A percentile compares a stretch with the other conserved stretches of the same genome.
phyloP scores from a whole-genome alignment of 257 asterid genomes.

The Jacaranda mimosifolia region DNA sequence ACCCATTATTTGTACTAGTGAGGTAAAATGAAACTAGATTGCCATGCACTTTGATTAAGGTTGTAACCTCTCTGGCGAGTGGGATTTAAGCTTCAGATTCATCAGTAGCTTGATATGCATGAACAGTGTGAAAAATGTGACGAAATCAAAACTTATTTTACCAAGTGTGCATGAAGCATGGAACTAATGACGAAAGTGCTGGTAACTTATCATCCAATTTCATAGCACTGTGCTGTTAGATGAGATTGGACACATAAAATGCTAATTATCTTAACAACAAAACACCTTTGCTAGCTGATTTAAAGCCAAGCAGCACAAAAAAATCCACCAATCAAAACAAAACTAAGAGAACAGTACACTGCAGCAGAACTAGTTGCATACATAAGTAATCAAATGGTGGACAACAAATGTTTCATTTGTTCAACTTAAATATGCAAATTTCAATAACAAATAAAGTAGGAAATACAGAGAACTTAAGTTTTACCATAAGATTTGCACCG shows the following conservation, averaged over 20 bases:
- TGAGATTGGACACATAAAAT: not conserved
- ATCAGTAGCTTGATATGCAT: slow-evolving; percentile 23
- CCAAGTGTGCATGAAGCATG: not conserved
- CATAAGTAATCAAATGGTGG: not conserved
- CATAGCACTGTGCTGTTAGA: not conserved
- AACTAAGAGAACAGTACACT: slow-evolving; percentile 8
- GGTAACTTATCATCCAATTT: not conserved
- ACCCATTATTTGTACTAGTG: slow-evolving; percentile 29
- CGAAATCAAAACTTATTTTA: not conserved
- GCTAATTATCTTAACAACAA: slow-evolving; percentile 7
- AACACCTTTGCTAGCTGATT: slow-evolving; percentile 5
- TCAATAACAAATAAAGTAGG: not conserved
- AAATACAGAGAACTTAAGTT: slow-evolving; percentile 14
- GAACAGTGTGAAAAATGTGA: not conserved
- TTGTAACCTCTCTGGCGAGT: slow-evolving; percentile 10
- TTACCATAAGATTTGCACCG: slow-evolving; percentile 15
- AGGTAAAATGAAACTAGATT: slow-evolving; percentile 5
- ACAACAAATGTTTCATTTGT: not conserved
- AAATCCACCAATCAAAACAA: not conserved
- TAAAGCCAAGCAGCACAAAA: slow-evolving; percentile 10
- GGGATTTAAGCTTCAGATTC: slow-evolving; percentile 10
- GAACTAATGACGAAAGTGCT: slow-evolving; percentile 3
- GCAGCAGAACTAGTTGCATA: slow-evolving; percentile 18
- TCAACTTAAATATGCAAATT: slow-evolving; percentile 4
- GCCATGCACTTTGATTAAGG: slow-evolving; percentile 4